Percentiles rank a stretch among this genome's conserved stretches.
These are phyloP conservation scores for Boeremia lycopersici DNA, from an alignment of 2,329 filamentous ascomycete species.

Conservation along the genomic window DNA sequence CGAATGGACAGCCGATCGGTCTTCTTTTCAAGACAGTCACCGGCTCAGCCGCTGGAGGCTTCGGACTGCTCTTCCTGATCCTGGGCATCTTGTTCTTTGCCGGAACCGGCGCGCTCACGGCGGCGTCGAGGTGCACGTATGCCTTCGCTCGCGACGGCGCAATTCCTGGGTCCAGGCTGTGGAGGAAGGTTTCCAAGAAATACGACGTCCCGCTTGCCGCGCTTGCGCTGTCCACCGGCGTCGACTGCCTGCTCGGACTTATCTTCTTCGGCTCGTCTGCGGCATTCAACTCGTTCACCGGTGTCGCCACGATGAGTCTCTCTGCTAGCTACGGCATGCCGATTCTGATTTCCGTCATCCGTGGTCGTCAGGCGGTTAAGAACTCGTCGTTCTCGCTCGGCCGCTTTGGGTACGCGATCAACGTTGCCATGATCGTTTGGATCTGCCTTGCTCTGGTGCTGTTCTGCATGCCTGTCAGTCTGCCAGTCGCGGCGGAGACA, in stretches of 20 bases:
- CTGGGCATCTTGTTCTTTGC: constrained; percentile 79
- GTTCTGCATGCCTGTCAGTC: constrained; percentile 72
- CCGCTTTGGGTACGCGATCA: constrained; percentile 70
- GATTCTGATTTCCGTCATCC: constrained; percentile 72
- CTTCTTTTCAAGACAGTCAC: constrained; percentile 77
- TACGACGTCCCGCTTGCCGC: constrained; percentile 75
- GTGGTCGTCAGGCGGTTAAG: constrained; percentile 68
- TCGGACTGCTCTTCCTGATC: constrained; percentile 76
- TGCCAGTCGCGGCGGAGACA: constrained; percentile 48
- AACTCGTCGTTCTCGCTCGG: constrained; percentile 73
- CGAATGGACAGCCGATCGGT: constrained; percentile 77
- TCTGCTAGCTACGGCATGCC: constrained; percentile 77
- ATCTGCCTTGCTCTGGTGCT: constrained; percentile 72
- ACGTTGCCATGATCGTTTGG: constrained; percentile 71
- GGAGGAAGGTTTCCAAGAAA: constrained; percentile 67
- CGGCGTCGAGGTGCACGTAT: constrained; percentile 75
- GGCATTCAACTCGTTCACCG: constrained; percentile 80
- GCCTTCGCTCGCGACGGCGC: constrained; percentile 78
- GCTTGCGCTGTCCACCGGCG: constrained; percentile 68
- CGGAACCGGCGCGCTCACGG: constrained; percentile 75
- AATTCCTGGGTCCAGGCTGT: constrained; percentile 71
- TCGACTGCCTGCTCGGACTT: constrained; percentile 74
- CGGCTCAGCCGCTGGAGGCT: constrained; percentile 73
- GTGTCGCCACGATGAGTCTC: constrained; percentile 79
- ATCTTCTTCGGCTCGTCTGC: constrained; percentile 81